Evolutionary conservation across 495 filamentous ascomycete genomes (phyloP), one percentile per base, ranked within the genome.

Genomic region (Penicillium coprophilum): DNA sequence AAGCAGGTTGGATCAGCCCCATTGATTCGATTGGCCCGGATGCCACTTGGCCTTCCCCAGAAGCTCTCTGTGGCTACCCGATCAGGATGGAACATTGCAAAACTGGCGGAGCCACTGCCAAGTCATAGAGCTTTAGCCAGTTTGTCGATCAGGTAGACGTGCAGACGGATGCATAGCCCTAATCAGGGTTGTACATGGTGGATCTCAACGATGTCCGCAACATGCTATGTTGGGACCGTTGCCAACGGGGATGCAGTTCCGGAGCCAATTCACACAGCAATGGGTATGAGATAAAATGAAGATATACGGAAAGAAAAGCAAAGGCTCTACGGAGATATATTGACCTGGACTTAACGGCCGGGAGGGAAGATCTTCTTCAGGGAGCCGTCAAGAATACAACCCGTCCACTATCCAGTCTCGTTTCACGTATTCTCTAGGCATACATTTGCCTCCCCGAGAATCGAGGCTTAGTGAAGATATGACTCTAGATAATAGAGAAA

Each of bases 21-120:
- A 4, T 1, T 31, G 1, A 10, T 20, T 12, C 53, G 30, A 64
- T 60, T 66, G 58, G 63, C 21, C 50, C 63, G 66, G 60, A 56
- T 53, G 51, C 23, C 17, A 55, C 52, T 54, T 47, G 55, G 30
- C 41, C 51, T 57, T 53, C 43, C 55, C 45, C 51, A 40, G 39
- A 57, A 61, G 60, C 55, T 61, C 62, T 52, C 58, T 62, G 66
- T 55, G 39, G 54, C 47, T 64, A 60, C 43, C 66, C 66, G 66
- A 38, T 31, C 53, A 66, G 53, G 60, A 61, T 66, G 53, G 66
- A 55, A 59, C 63, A 66, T 64, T 66, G 19, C 49, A 46, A 68
- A 66, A 52, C 21, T 46, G 55, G 5, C 66, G 44, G 44, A 40
- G 44, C 57, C 50, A 60, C 55, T 32, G 43, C 32, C 54, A 34